Evolutionary conservation across 495 filamentous ascomycete genomes (phyloP), one percentile per base, ranked within the genome.

Genomic region (Aspergillus coremiiformis): DNA sequence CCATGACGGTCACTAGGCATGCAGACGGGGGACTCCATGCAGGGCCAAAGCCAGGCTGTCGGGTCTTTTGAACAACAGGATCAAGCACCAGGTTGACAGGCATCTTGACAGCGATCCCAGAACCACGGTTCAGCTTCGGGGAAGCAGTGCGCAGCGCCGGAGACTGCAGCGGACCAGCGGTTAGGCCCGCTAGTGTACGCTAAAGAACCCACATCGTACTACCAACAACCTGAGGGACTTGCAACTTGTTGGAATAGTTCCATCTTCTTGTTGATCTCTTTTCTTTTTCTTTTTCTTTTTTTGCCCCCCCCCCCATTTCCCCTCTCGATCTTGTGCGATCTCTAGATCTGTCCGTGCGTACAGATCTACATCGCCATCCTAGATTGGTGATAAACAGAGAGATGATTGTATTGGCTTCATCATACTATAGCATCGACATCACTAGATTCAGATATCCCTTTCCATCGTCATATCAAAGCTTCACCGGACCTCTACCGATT

Each of bases 51-150:
- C 69, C 67, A 67, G 17, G 44, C 52, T 44, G 56, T 59, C 64
- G 67, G 69, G 67, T 63, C 57, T 49, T 21, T 42, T 49, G 52
- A 53, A 44, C 24, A 49, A 49, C 52, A 58, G 53, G 49, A 27
- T 52, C 56, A 19, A 43, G 24, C 39, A 45, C 49, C 50, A 12
- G 32, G 32, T 35, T 12, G 14, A 35, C 32, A 47, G 46, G 46
- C 30, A 49, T 29, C 39, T 66, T 59, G 55, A 55, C 41, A 53
- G 39, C 29, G 52, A 69, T 59, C 67, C 70, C 70, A 68, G 66
- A 62, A 60, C 68, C 67, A 69, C 66, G 70, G 70, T 73, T 73
- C 70, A 63, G 39, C 15, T 45, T 61, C 67, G 65, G 68, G 67
- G 65, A 70, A 55, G 33, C 41, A 58, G 54, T 33, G 47, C 44